Base-by-base conservation (phyloP, 768 basidiomycete species). In the Artomyces pyxidatus region DNA sequence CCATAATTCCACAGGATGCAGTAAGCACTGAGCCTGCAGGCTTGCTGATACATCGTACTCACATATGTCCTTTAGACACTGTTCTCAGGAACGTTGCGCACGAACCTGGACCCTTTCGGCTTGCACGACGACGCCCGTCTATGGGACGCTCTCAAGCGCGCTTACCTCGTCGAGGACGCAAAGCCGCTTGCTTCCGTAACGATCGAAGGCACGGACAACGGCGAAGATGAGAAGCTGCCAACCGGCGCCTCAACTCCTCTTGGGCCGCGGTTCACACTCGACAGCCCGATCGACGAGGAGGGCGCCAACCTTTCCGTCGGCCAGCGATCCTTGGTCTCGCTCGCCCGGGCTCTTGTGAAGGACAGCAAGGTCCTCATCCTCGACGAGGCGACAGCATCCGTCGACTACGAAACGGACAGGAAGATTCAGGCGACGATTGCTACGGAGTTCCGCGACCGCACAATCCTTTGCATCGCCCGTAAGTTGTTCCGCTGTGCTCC, bases 391-490 rank as follows among this genome's bases (percentile, higher is more conserved):
- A 93, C 90, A 42, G 88, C 88, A n/a, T 87, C 85, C 10, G 88
- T 92, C 25, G 89, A 92, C 57, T 86, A 83, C 56, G 89, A 88
- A 65, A 94, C 90, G 0, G 93, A 96, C 68, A 71, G 81, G 50
- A 88, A 88, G 63, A 92, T 98, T 51, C 93, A 96, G 61, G 77
- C 86, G 54, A 95, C 93, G 5, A 95, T 97, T 53, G 76, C 88
- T 1, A 71, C 72, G 42, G 85, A 87, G 69, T 97, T 95, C 70
- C 69, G 74, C 38, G 83, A 91, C 63, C 81, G 83, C 54, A 95
- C 93, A 0, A 77, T 94, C 47, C 66, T 94, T 14, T 91, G 87
- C 64, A 93, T 94, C 52, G 88, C 88, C 52, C 89, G 84, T 87
- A 58, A 65, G 85, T 73, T 12, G 37, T 23, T 32, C 14, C 17